Percentiles rank a stretch among this genome's conserved stretches.
Evolutionary conservation across 768 basidiomycete genomes (phyloP).

Genomic region (Leccinum variicolor): DNA sequence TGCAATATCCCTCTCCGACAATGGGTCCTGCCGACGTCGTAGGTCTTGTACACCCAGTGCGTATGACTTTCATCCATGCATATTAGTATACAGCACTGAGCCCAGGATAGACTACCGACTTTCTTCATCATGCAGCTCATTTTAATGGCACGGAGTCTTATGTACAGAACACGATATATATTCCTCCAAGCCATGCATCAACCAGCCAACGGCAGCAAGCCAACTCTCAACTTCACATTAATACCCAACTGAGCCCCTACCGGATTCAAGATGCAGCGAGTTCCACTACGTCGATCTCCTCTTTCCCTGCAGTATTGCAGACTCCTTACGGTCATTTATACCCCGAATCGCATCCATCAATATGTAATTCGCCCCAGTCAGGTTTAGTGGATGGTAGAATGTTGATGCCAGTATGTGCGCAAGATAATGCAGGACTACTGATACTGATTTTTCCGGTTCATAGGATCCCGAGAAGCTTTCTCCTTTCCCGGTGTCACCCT

Average conservation of each 20-base stretch:
- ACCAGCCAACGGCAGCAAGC: conserved; percentile 5
- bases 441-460: not conserved
- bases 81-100: conserved; percentile 2
- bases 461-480: conserved; percentile 11
- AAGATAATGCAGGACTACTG: not conserved
- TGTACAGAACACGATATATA: not conserved
- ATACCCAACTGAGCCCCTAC: conserved; percentile 14
- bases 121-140: not conserved
- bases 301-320: not conserved
- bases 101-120: conserved; percentile 3
- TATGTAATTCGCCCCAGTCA: conserved; percentile 12
- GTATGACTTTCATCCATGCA: not conserved
- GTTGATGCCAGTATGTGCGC: conserved; percentile 9
- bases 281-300: conserved; percentile 17
- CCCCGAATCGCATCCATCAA: not conserved
- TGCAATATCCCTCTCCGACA: not conserved
- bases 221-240: conserved; percentile 14
- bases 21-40: not conserved
- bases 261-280: conserved; percentile 7
- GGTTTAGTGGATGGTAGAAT: conserved; percentile 1
- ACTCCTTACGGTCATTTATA: conserved; percentile 9
- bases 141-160: not conserved
- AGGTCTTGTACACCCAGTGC: conserved; percentile 8
- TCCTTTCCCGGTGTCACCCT: conserved; percentile 12
- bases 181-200: not conserved